Base-by-base conservation (phyloP, 768 basidiomycete species). In the Saitozyma podzolica region DNA sequence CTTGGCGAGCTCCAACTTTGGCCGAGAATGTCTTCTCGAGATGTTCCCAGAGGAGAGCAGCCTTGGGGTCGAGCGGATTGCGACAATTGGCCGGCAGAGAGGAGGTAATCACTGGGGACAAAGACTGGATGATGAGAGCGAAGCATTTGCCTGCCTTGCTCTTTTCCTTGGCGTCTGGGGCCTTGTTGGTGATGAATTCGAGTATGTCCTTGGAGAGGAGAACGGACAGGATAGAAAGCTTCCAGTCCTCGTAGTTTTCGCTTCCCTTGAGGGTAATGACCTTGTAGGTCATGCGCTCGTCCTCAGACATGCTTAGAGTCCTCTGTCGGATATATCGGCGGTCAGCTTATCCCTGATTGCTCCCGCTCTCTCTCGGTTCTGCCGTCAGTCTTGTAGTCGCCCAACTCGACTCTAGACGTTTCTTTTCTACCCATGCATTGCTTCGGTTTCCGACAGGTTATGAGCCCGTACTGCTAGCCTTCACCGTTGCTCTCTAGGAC, bases 1-100 rank as follows among this genome's bases (percentile, higher is more conserved):
- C 61, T 54, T 62, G 55, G 19, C 65, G 20, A 29, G 61, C 55
- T 8, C 61, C 65, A 54, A 50, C 56, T 16, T 50, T 8, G 0
- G 60, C 61, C 53, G 55, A 62, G 51, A 62, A 62, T 19, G 41
- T 19, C 9, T 9, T 5, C 48, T 50, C 40, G 20, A 65, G 52
- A 13, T 57, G 29, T 1, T 40, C 41, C 29, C 41, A 62, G 9
- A 58, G 50, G 2, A 40, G 57, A 29, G 20, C 9, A 16, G 19
- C 19, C 9, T 49, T 41, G 3, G 19, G 43, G 40, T 59, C 40
- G 37, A n/a, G 11, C 16, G 37, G 9, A 5, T 50, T 6, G 11
- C 47, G 2, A 4, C n/a, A 16, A 17, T 9, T 6, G 2, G 50
- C 13, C 5, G 59, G 40, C 9, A 61, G 43, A 43, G 59, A 61